Conservation (phyloP, 2,329 filamentous ascomycete genomes). For the Hypoxylon sp. region DNA sequence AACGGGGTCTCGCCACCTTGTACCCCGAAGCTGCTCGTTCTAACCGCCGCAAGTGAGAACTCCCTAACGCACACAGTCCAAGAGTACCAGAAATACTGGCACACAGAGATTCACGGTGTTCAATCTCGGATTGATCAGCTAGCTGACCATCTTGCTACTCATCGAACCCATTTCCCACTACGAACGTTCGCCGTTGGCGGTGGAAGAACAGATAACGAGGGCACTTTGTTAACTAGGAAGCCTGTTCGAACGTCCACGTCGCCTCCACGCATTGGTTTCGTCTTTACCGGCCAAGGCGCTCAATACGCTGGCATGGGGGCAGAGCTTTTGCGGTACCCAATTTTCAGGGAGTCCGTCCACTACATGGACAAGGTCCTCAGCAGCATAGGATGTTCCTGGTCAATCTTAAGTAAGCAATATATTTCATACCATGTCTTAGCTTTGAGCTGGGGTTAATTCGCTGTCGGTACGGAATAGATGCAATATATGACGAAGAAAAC, state of each 20-base stretch:
- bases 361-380: conserved; percentile 12
- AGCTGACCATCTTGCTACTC: background rate
- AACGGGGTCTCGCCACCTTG: background rate
- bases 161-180: too few species aligned
- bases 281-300: conserved; percentile 54
- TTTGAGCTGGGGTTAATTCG: too few species aligned
- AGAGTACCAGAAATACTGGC: background rate
- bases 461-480: conserved; percentile 28
- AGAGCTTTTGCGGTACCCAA: conserved; percentile 41
- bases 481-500: conserved; percentile 2
- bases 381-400: conserved; percentile 16
- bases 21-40: background rate
- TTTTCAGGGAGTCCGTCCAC: conserved; percentile 28
- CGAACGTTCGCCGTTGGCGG: too few species aligned
- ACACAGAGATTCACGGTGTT: background rate
- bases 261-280: conserved; percentile 20
- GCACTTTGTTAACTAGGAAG: background rate
- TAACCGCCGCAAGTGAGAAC: background rate
- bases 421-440: conserved; percentile 33
- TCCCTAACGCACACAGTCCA: background rate
- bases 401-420: conserved; percentile 32
- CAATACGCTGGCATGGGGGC: conserved; percentile 47
- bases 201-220: too few species aligned
- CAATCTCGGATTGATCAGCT: background rate
- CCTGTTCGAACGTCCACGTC: background rate